Base-by-base conservation (phyloP, 148 eudicot species). In the Chenopodium formosanum region DNA sequence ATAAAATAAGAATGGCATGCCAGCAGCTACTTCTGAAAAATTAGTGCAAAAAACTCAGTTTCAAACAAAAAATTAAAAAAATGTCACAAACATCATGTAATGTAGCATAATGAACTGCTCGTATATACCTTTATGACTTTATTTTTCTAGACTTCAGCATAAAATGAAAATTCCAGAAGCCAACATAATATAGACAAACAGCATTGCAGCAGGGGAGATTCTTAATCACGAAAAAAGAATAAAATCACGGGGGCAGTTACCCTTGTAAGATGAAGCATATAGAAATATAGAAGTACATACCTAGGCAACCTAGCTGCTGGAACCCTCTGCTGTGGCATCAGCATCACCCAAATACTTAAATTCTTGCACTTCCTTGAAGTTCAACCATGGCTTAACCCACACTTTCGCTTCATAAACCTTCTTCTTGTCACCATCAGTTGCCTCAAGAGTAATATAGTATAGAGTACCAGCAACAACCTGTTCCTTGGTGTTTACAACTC, bases 381-480 rank as follows among this genome's bases (percentile, higher is more conserved):
- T 81, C 86, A 83, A 12, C 92, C 94, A 91, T 60, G 89, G 85
- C 83, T 89, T 89, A 46, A 89, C 92, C 94, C 91, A 91, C 48
- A 91, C 88, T 75, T 91, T 91, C 6, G 94, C 91, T 81, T 89
- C 92, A 53, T 88, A 91, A 74, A 83, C 78, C 81, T 89, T 89
- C 86, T 81, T 86, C 78, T 75, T 48, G 32, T 79, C 91, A 11
- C 87, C 89, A 69, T 91, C 94, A 4, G 5, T 81, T 63, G 83
- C 92, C 86, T 91, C 92, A 9, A 91, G 79, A 25, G 92, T 91
- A 19, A 91, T 84, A 74, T 89, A 85, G 84, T 89, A 85, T 27
- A 88, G 75, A 13, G 83, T 91, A n/a, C 94, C 94, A 69, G 90
- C 80, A 62, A 91, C 94, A 76, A 88, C 89, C 82, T 91, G 94